A percentile compares a stretch with the other conserved stretches of the same genome.
Conservation (phyloP, 2,329 filamentous ascomycete genomes). For the Endothia cerciana region DNA sequence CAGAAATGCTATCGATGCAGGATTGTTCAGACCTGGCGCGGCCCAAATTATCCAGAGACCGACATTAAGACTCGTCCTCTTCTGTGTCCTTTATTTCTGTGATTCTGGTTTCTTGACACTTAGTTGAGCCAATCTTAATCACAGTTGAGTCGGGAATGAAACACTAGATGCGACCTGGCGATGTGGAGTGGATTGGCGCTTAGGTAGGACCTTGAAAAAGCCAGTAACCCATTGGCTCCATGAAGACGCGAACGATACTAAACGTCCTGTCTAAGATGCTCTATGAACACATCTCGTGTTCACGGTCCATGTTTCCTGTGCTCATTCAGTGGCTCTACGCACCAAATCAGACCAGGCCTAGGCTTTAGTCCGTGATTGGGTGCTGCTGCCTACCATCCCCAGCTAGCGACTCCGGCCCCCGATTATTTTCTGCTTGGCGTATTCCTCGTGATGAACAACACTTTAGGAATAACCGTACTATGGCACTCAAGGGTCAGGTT, state of each 20-base stretch:
- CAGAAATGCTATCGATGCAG: no score
- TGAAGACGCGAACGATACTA: neutral
- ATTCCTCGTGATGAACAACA: neutral
- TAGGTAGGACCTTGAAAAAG: neutral
- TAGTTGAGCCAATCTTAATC: no score
- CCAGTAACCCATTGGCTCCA: neutral
- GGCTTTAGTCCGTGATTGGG: neutral
- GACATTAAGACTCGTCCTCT: no score
- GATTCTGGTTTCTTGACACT: no score
- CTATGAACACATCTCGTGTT: neutral
- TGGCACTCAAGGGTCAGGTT: neutral
- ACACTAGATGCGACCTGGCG: no score
- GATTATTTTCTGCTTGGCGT: neutral
- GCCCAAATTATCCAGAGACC: no score
- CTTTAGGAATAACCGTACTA: neutral
- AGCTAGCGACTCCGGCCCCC: neutral
- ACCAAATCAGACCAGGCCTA: neutral
- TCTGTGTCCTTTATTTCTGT: no score
- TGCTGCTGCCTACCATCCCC: neutral
- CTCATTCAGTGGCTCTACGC: neutral
- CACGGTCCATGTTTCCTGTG: neutral
- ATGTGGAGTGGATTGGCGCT: no score
- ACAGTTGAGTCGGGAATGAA: no score
- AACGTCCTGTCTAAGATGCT: neutral
- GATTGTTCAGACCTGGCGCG: no score